Percentiles rank a stretch among this genome's conserved stretches.
Evolutionary conservation across 805 yeast genomes (phyloP).

Genomic region (Barnettozyma botsteinii): DNA sequence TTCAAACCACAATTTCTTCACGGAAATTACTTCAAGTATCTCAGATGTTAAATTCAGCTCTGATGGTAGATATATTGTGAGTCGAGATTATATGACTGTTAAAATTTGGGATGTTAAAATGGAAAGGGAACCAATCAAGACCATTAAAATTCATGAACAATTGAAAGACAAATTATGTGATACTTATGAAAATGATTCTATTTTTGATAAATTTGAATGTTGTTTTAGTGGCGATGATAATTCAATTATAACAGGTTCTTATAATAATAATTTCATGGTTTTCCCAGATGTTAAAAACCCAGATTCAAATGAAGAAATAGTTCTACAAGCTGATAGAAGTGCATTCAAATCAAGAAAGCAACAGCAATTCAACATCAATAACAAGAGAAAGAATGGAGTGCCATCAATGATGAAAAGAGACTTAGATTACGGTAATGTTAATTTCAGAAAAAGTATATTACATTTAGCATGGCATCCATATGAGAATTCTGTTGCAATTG

Average conservation of each 20-base stretch:
- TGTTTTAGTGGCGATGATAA: slow-evolving; percentile 90
- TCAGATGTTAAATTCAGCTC: slow-evolving; percentile 89
- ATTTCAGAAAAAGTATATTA: slow-evolving; percentile 88
- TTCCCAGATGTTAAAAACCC: slow-evolving; percentile 73
- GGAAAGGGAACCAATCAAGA: slow-evolving; percentile 92
- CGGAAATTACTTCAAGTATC: slow-evolving; percentile 92
- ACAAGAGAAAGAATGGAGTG: slow-evolving; percentile 31
- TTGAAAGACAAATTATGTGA: slow-evolving; percentile 90
- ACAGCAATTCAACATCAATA: slow-evolving; percentile 24
- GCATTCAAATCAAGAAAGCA: slow-evolving; percentile 82
- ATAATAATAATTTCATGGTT: slow-evolving; percentile 94
- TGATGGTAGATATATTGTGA: slow-evolving; percentile 92
- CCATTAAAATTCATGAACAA: slow-evolving; percentile 93
- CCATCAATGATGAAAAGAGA: slow-evolving; percentile 40
- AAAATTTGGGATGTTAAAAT: slow-evolving; percentile 97
- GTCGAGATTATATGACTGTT: slow-evolving; percentile 95
- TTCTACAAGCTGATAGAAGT: slow-evolving; percentile 95
- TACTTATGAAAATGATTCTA: slow-evolving; percentile 97
- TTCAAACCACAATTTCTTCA: slow-evolving; percentile 87
- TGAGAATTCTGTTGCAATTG: slow-evolving; percentile 95
- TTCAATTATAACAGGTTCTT: slow-evolving; percentile 93
- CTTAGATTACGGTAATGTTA: slow-evolving; percentile 57
- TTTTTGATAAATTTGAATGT: slow-evolving; percentile 96
- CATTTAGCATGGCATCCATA: slow-evolving; percentile 98
- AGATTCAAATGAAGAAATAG: slow-evolving; percentile 46